These are phyloP conservation scores for Ogataea trehalophila DNA, from an alignment of 805 yeast species.

Conservation along the genomic window DNA sequence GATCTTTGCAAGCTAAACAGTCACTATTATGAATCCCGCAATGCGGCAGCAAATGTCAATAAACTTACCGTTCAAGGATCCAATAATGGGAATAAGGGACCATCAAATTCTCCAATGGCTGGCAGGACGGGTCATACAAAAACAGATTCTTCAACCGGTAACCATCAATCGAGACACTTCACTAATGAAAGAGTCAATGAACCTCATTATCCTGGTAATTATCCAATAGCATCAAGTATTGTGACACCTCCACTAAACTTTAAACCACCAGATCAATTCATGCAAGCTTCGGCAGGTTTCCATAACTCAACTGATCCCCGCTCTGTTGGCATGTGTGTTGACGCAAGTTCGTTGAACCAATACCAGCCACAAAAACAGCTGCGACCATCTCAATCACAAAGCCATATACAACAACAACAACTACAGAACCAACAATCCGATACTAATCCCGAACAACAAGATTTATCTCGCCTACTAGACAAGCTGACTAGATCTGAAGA, in stretches of 20 bases:
- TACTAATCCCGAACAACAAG: not conserved
- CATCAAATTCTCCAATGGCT: too few relatives aligned
- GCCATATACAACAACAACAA: not conserved
- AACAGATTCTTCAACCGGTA: too few relatives aligned
- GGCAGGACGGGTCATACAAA: too few relatives aligned
- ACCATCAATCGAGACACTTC: too few relatives aligned
- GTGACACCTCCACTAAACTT: conserved; percentile 9
- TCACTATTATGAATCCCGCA: too few relatives aligned
- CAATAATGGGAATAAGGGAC: too few relatives aligned
- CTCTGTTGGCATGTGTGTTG: too few relatives aligned
- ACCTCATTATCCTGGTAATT: not conserved
- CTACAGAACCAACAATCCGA: not conserved
- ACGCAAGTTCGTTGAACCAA: too few relatives aligned
- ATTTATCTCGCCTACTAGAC: not conserved
- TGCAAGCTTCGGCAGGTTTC: too few relatives aligned
- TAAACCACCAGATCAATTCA: not conserved
- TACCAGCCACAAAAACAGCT: not conserved
- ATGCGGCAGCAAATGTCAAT: too few relatives aligned
- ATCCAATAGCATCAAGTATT: conserved; percentile 11
- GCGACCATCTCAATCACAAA: not conserved
- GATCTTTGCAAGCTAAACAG: conserved; percentile 1
- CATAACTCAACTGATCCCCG: too few relatives aligned
- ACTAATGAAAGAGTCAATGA: not conserved
- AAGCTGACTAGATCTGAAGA: conserved; percentile 1
- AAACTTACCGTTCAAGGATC: too few relatives aligned